A percentile compares a stretch with the other conserved stretches of the same genome.
phyloP scores from a whole-genome alignment of 2,329 filamentous ascomycete species.

The Colletotrichum plurivorum region DNA sequence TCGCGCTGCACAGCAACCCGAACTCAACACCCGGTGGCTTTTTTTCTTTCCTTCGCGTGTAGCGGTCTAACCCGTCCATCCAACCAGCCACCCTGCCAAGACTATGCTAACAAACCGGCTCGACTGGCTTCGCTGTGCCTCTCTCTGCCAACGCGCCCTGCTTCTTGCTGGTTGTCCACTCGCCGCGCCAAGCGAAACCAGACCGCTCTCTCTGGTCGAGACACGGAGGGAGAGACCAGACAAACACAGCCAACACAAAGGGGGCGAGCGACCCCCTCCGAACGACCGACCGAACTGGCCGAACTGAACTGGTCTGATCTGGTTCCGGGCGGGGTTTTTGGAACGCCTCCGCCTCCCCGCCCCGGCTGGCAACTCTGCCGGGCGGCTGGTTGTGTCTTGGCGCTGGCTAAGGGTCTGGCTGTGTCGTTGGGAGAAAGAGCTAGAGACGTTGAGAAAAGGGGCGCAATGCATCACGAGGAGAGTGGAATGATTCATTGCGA shows the following conservation, averaged over 20 bases:
- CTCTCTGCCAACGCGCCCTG: slow-evolving; percentile 13
- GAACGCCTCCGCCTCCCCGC: not conserved
- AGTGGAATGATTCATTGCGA: not conserved
- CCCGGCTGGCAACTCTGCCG: slow-evolving; percentile 4
- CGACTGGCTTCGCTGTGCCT: slow-evolving; percentile 6
- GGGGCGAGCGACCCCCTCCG: too few species aligned
- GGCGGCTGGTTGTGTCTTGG: slow-evolving; percentile 16
- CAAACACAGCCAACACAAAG: slow-evolving; percentile 18
- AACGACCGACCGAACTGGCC: too few species aligned
- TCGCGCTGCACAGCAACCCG: too few species aligned
- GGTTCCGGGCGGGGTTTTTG: not conserved
- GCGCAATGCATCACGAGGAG: not conserved
- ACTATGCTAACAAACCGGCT: slow-evolving; percentile 5
- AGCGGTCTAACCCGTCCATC: slow-evolving; percentile 26
- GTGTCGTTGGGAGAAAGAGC: not conserved
- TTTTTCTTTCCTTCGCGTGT: not conserved
- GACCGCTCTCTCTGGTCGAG: slow-evolving; percentile 1
- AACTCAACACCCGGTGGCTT: too few species aligned
- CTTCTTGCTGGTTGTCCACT: not conserved
- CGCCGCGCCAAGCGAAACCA: slow-evolving; percentile 34
- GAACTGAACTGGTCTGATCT: too few species aligned
- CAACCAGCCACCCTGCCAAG: slow-evolving; percentile 20
- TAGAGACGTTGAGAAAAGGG: not conserved
- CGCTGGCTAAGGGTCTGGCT: slow-evolving; percentile 2
- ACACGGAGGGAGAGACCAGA: not conserved